These are phyloP conservation scores for Talaromyces pinophilus DNA, from an alignment of 2,329 filamentous ascomycete species.

Conservation along the genomic window DNA sequence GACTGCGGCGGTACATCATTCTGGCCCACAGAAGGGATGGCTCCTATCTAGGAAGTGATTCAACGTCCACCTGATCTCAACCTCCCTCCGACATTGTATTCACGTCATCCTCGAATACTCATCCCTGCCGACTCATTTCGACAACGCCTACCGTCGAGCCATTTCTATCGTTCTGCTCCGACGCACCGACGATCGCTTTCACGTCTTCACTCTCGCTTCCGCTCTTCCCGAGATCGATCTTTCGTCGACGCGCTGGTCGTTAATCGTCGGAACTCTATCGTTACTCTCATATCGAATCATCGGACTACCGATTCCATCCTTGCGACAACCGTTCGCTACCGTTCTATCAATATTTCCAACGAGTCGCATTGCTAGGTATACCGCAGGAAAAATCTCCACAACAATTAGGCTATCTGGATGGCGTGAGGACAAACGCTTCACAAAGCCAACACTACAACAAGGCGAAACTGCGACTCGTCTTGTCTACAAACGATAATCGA, in stretches of 20 bases:
- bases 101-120: not conserved
- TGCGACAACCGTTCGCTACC: not conserved
- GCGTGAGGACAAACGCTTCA: not conserved
- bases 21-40: not conserved
- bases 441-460: not conserved
- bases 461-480: not conserved
- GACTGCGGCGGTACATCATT: not conserved
- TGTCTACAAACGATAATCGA: not conserved
- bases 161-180: not conserved
- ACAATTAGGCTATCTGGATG: not conserved
- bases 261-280: conserved; percentile 1
- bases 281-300: not conserved
- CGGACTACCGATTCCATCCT: not conserved
- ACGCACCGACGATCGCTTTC: not conserved
- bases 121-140: conserved; percentile 11
- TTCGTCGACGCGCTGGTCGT: conserved; percentile 1
- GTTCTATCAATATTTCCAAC: not conserved
- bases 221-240: conserved; percentile 5
- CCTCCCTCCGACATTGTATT: not conserved
- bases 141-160: not conserved
- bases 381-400: not conserved
- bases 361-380: not conserved
- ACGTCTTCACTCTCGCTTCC: not conserved
- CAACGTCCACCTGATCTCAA: conserved; percentile 3
- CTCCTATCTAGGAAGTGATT: conserved; percentile 3